Evolutionary conservation across 225 moss, liverwort and hornwort genomes (phyloP), one percentile per base, ranked within the genome.

Genomic region (Polytrichum formosum): DNA sequence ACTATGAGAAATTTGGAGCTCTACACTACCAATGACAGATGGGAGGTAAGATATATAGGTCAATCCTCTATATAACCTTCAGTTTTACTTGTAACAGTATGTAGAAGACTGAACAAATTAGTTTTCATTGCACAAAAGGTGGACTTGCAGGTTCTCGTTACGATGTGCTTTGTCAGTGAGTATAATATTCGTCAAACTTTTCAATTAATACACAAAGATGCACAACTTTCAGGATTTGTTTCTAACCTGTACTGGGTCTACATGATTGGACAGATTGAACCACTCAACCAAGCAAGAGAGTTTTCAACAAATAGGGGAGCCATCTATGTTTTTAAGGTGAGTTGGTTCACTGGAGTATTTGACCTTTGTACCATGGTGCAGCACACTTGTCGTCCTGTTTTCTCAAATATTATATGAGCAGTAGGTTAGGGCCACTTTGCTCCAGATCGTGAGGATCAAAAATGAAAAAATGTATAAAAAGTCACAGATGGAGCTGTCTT

Each of bases 301-400:
- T 97, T 89, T 70, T 94, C 83, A 56, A 65, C 71, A 63, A 84
- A 86, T 66, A 92, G 75, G 78, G 87, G 84, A 73, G 87, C 81
- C 71, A 94, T 97, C 62, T 97, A 88, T 67, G 84, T 97, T 30
- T 97, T 97, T 61, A 97, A 92, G 94, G 96, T 92, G 33, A 46
- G 61, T 46, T 46, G 10, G 16, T 46, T 46, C 46, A 46, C 46
- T 46, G 46, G 16, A 46, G 46, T 16, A 46, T 46, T 46, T 46
- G 46, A 46, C 46, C 35, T 46, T 16, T 13, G 13, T 37, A 37
- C 13, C 37, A 2, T 37, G 37, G 2, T 68, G 17, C 53, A 35
- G 22, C 59, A 29, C 19, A 65, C 20, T 70, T 76, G 27, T 68
- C 68, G 26, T 46, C 46, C 46, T 46, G 13, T 46, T 46, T 46